Conservation (phyloP, 345 rosid species). For the Brassica nigra region DNA sequence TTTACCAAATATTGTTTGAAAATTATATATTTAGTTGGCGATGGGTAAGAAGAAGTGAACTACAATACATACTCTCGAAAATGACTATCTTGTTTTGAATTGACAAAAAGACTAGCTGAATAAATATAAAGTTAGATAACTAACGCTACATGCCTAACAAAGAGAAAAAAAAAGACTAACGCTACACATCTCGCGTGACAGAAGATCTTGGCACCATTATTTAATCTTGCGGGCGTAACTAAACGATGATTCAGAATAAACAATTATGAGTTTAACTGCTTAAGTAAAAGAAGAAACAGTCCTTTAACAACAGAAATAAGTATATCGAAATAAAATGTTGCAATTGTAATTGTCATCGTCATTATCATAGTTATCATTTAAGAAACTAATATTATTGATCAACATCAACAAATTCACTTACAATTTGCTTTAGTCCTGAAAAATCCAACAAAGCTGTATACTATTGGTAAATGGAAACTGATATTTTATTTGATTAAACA, state of each 20-base stretch:
- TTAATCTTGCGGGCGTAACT: conserved; percentile 13
- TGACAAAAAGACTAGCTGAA: conserved; percentile 9
- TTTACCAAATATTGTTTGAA: conserved; percentile 28
- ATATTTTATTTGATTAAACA: neutral
- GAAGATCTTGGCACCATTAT: conserved; percentile 16
- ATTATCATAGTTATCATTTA: neutral
- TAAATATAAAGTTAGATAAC: conserved; percentile 18
- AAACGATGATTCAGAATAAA: neutral
- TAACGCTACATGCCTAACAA: conserved; percentile 24
- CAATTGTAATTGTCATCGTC: neutral
- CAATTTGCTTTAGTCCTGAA: neutral
- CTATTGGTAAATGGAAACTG: neutral
- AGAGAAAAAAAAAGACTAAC: too few relatives aligned
- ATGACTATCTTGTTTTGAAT: conserved; percentile 20
- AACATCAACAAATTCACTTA: neutral
- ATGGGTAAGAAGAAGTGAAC: conserved; percentile 45
- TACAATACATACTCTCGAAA: conserved; percentile 19
- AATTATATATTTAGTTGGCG: conserved; percentile 37
- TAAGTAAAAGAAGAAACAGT: neutral
- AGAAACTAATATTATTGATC: neutral
- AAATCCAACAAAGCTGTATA: neutral
- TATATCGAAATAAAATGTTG: neutral
- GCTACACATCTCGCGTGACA: neutral
- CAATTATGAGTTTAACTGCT: neutral
- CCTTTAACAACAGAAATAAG: neutral